These are phyloP conservation scores for Gonapodya sp. DNA, from an alignment of 192 early-diverging fungal species.

Conservation along the genomic window DNA sequence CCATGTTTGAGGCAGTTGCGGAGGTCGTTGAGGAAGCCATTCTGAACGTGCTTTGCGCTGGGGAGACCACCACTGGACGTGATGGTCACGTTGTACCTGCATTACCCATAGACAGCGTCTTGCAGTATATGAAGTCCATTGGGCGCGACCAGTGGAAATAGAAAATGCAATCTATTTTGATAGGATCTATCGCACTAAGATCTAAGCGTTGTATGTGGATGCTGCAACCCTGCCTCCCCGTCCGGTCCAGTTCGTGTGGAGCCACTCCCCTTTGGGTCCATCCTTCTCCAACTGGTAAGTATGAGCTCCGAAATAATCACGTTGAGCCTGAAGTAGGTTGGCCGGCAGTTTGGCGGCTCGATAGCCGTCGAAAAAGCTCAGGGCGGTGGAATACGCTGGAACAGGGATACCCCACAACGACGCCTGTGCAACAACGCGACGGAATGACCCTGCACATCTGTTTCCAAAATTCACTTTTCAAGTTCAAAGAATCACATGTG, in stretches of 20 bases:
- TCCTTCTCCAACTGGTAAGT: conserved; percentile 59
- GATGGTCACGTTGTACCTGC: neutral
- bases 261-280: conserved; percentile 42
- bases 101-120: neutral
- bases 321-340: conserved; percentile 93
- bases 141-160: neutral
- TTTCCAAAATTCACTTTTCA: no score
- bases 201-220: neutral
- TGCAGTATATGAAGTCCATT: neutral
- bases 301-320: conserved; percentile 99
- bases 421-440: conserved; percentile 73
- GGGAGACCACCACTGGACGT: neutral
- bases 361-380: conserved; percentile 97
- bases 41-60: neutral
- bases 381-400: conserved; percentile 79
- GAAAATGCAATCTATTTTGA: no score
- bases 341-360: conserved; percentile 81
- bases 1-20: neutral
- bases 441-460: conserved; percentile 75
- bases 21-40: neutral
- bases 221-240: neutral
- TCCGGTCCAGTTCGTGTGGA: conserved; percentile 99
- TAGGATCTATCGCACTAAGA: neutral
- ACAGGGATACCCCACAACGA: conserved; percentile 78
- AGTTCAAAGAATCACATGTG: no score